Base-by-base conservation (phyloP, 306 rosid species). In the Urtica urens region DNA sequence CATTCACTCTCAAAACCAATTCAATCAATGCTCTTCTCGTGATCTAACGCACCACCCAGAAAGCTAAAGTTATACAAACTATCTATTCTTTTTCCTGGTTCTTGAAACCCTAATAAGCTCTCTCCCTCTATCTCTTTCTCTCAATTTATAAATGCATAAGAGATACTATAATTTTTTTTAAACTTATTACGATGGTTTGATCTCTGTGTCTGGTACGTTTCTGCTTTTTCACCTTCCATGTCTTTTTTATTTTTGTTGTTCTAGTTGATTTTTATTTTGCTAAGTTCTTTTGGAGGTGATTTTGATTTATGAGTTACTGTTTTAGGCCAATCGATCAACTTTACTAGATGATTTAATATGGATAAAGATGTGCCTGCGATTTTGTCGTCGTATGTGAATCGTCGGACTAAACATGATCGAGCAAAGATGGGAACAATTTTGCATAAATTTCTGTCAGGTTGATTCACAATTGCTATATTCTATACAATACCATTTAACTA, bases 1-100 rank as follows among this genome's bases (percentile, higher is more conserved):
- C 61, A 60, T 56, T 57, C 72, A 58, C 62, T 56, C 46, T 45
- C 15, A 22, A 44, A 23, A 24, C 62, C 27, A 38, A 39, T 38
- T 18, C 30, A 34, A 38, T 35, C 53, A 37, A 47, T 63, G 69
- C 78, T 75, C 41, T 69, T 78, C 63, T 63, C 74, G 62, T 66
- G 76, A 74, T 39, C 67, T 63, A 46, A 9, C 53, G 44, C 51
- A 31, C 22, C 42, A 27, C 26, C 20, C 55, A n/a, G 16, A 33
- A 23, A 35, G 8, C 20, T 33, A 22, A 13, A 0, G 13, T 3
- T 6, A 15, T 21, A 23, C 9, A 1, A 1, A 28, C 10, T 49
- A 8, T 18, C 37, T 49, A 35, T 3, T 18, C n/a, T 35, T 35
- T 35, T 35, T 35, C n/a, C n/a, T n/a, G n/a, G n/a, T 35, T 35